Evolutionary conservation across 306 rosid species (phyloP).

Genomic region (Luffa aegyptiaca): DNA sequence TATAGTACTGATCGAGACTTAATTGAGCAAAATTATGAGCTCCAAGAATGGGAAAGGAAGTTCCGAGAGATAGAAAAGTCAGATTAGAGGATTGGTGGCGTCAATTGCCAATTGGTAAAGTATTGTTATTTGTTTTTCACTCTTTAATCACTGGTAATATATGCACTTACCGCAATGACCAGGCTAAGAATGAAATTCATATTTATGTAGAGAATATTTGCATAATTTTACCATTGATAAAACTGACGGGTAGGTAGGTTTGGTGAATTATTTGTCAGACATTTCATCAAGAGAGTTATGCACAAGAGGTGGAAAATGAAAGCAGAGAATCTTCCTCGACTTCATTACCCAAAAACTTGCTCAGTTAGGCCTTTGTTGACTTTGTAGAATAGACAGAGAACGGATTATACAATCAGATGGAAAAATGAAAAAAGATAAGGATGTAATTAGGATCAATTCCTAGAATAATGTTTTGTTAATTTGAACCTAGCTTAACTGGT

Average conservation of each 20-base stretch:
- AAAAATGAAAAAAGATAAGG: not conserved
- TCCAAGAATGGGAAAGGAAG: conserved; percentile 75
- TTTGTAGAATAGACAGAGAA: not conserved
- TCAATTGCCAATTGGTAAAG: not conserved
- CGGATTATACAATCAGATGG: not conserved
- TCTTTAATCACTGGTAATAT: not conserved
- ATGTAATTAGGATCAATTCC: not conserved
- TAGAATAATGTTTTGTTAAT: not conserved
- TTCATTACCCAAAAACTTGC: not conserved
- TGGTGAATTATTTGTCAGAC: not conserved
- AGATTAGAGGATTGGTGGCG: conserved; percentile 28
- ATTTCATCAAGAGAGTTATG: not conserved
- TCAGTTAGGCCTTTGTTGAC: not conserved
- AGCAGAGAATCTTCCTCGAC: not conserved
- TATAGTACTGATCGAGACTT: conserved; percentile 87
- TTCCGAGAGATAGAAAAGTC: conserved; percentile 71
- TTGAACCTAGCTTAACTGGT: not conserved
- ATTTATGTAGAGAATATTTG: not conserved
- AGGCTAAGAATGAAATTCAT: not conserved
- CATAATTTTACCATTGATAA: not conserved
- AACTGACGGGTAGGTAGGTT: not conserved
- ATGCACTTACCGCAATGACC: not conserved
- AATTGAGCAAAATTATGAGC: conserved; percentile 77
- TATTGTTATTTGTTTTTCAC: not conserved
- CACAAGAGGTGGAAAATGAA: conserved; percentile 5